Conservation (phyloP, 805 yeast genomes). For the Maudiozyma serrabonitensis region DNA sequence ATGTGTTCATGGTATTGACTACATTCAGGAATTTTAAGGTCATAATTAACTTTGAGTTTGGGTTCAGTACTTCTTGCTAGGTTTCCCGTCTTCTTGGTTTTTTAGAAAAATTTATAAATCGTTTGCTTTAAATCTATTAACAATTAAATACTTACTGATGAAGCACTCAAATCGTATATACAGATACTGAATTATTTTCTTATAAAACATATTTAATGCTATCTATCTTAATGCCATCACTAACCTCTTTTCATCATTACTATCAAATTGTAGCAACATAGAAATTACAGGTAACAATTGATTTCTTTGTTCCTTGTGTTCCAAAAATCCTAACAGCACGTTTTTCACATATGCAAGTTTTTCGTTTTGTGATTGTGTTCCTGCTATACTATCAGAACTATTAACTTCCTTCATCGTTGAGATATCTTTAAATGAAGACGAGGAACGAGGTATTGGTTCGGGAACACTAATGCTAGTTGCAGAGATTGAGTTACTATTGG, state of each 20-base stretch:
- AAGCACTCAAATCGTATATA: too few relatives aligned
- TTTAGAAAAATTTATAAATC: background rate
- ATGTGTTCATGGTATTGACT: constrained; percentile 61
- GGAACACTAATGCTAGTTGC: constrained; percentile 3
- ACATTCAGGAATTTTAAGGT: constrained; percentile 33
- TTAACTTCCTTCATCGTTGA: background rate
- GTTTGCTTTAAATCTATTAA: background rate
- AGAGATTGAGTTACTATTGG: constrained; percentile 8
- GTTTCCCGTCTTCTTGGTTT: background rate
- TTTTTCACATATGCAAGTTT: constrained; percentile 77
- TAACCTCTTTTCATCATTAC: constrained; percentile 67
- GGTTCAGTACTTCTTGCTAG: background rate
- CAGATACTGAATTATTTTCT: too few relatives aligned
- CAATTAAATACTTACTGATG: too few relatives aligned
- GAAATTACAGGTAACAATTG: constrained; percentile 80
- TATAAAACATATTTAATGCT: background rate
- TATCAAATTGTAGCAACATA: constrained; percentile 57
- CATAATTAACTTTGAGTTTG: too few relatives aligned
- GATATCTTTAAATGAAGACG: constrained; percentile 10
- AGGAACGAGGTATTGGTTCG: constrained; percentile 10
- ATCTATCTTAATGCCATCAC: constrained; percentile 36
- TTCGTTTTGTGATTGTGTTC: constrained; percentile 21
- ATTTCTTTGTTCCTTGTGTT: constrained; percentile 83
- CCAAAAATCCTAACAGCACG: constrained; percentile 82
- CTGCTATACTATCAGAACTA: background rate